phyloP scores from a whole-genome alignment of 163 green algal genomes.

The Scenedesmus sp. region DNA sequence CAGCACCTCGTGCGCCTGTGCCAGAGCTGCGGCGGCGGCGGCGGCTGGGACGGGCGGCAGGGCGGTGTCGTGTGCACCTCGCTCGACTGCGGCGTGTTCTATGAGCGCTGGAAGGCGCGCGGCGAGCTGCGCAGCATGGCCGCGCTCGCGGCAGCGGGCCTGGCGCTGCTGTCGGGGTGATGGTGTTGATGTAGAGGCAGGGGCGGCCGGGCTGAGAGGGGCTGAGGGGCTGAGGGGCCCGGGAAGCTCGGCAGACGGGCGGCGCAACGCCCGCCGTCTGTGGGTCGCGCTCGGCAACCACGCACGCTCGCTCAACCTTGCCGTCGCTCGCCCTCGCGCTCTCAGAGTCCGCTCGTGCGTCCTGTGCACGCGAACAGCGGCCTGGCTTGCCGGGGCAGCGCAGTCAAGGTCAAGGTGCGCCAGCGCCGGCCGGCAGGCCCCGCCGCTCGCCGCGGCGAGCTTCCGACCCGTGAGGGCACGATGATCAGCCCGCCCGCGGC shows the following conservation, averaged over 20 bases:
- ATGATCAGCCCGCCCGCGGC: too few relatives aligned
- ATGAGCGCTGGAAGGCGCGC: slow-evolving; percentile 84
- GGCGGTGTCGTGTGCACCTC: slow-evolving; percentile 86
- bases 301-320: too few relatives aligned
- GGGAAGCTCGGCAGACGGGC: background rate
- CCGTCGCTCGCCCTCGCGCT: too few relatives aligned
- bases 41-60: slow-evolving; percentile 28
- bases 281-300: background rate
- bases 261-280: background rate
- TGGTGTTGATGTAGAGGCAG: background rate
- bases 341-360: too few relatives aligned
- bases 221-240: too few relatives aligned
- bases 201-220: background rate
- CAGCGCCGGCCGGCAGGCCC: too few relatives aligned
- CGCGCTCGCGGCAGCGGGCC: slow-evolving; percentile 50
- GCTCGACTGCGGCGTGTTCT: slow-evolving; percentile 93
- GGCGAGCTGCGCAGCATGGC: slow-evolving; percentile 61
- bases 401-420: too few relatives aligned
- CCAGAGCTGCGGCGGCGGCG: slow-evolving; percentile 79
- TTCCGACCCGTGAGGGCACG: too few relatives aligned
- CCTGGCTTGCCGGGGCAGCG: too few relatives aligned
- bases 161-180: slow-evolving; percentile 51
- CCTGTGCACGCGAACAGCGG: too few relatives aligned
- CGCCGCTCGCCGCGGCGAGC: too few relatives aligned
- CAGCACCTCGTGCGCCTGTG: slow-evolving; percentile 77